Evolutionary conservation across 257 asterid species (phyloP).

Genomic region (Primulina tabacum): DNA sequence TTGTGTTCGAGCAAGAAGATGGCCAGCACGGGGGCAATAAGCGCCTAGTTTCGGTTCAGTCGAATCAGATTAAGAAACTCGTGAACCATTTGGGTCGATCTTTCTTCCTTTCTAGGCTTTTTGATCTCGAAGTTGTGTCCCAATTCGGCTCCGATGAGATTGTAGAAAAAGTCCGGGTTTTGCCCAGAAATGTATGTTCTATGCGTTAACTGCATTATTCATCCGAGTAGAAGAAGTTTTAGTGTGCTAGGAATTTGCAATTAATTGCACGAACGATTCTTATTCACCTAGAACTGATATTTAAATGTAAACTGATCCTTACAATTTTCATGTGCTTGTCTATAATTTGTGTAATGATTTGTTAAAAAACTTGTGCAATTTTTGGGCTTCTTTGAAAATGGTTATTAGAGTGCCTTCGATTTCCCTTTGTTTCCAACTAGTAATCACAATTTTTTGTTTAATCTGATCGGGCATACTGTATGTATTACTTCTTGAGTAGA

Average conservation of each 20-base stretch:
- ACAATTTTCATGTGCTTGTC: background rate
- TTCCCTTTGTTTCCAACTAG: background rate
- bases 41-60: slow-evolving; percentile 76
- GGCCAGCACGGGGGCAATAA: slow-evolving; percentile 96
- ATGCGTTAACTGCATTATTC: background rate
- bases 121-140: slow-evolving; percentile 71
- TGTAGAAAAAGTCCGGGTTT: slow-evolving; percentile 77
- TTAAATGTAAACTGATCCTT: background rate
- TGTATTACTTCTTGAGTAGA: background rate
- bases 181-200: slow-evolving; percentile 70
- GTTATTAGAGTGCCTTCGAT: background rate
- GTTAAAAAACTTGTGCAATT: background rate
- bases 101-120: slow-evolving; percentile 69
- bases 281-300: too few species aligned
- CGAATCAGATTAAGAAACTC: slow-evolving; percentile 90
- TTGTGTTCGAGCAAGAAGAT: slow-evolving; percentile 88
- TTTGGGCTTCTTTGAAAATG: slow-evolving; percentile 11
- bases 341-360: background rate
- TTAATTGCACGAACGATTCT: background rate
- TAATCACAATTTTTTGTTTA: background rate
- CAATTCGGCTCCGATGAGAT: slow-evolving; percentile 54
- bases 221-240: background rate
- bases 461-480: background rate
- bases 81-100: slow-evolving; percentile 67
- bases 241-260: background rate